Base-by-base conservation (phyloP, 768 basidiomycete genomes). In the Rhodosporidiobolus odoratus region DNA sequence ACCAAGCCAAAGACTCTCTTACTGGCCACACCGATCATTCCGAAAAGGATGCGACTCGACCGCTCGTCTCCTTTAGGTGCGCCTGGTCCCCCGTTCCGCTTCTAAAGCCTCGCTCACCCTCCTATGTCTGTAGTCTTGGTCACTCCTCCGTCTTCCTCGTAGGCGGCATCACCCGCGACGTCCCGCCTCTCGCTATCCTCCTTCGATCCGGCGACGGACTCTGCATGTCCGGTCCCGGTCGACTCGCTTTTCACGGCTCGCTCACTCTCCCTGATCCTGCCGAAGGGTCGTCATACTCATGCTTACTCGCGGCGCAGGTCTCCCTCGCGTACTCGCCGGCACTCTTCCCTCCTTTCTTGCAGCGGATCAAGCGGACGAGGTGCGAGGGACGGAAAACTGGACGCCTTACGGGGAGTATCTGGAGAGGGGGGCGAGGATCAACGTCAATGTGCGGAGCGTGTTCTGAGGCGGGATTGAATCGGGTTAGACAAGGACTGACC, bases 21-120 rank as follows among this genome's bases (percentile, higher is more conserved):
- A 97, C 97, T 89, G 95, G 86, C 0, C 95, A 99, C 79, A 91
- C 96, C n/a, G 95, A 99, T 79, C 89, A 91, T 27, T 92, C 94
- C 30, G 95, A 99, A 80, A 84, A 95, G 15, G 95, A 93, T 75
- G 87, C 91, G 3, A 91, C 91, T 8, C 88, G 91, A 0, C 95
- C 95, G 0, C 84, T 99, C 0, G 91, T 97, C 9, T 96, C 92
- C 0, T 87, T 99, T 59, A 96, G 93, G 93, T 94, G 74, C 76
- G 89, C 79, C 13, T 25, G 30, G 10, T 34, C 37, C 43, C 59
- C 27, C 41, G 38, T 54, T 12, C 0, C 15, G 2, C 45, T 48
- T 53, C 41, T 27, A 17, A 35, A 13, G 25, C 61, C 35, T 10
- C 40, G 30, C 12, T 57, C 43, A 43, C 45, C 7, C n/a, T 27